Percentiles rank a stretch among this genome's conserved stretches.
Conservation (phyloP, 129 eudicot genomes). For the Flaveria linearis region DNA sequence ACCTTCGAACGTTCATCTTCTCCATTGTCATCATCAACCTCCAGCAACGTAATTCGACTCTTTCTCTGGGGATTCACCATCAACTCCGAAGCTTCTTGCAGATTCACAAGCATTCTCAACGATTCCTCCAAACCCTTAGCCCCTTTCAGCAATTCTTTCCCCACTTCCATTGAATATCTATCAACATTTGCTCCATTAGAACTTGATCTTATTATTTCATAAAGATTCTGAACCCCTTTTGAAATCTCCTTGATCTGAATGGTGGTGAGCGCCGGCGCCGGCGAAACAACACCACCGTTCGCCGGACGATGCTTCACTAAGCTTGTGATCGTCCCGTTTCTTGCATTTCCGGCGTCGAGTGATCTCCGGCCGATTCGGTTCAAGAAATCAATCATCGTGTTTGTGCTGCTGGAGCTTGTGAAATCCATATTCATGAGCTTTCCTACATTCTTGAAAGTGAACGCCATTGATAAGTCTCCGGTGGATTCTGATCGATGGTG, state of each 20-base stretch:
- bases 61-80: conserved; percentile 48
- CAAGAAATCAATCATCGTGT: conserved; percentile 57
- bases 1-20: conserved; percentile 32
- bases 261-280: conserved; percentile 47
- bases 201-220: conserved; percentile 61
- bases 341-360: conserved; percentile 26
- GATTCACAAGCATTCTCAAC: conserved; percentile 72
- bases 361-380: conserved; percentile 64
- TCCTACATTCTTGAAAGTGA: conserved; percentile 62
- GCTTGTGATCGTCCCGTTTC: conserved; percentile 33
- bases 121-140: conserved; percentile 89
- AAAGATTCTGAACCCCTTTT: conserved; percentile 76
- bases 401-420: conserved; percentile 40
- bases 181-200: conserved; percentile 50
- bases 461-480: conserved; percentile 64
- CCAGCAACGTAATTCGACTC: conserved; percentile 63
- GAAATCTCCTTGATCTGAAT: conserved; percentile 74
- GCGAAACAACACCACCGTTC: conserved; percentile 20
- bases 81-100: conserved; percentile 74
- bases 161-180: conserved; percentile 63
- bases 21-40: conserved; percentile 56
- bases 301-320: conserved; percentile 33
- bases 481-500: conserved; percentile 41
- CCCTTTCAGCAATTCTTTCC: conserved; percentile 75
- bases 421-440: conserved; percentile 44